Conservation (phyloP, 495 filamentous ascomycete species). For the Aspergillus campestris region DNA sequence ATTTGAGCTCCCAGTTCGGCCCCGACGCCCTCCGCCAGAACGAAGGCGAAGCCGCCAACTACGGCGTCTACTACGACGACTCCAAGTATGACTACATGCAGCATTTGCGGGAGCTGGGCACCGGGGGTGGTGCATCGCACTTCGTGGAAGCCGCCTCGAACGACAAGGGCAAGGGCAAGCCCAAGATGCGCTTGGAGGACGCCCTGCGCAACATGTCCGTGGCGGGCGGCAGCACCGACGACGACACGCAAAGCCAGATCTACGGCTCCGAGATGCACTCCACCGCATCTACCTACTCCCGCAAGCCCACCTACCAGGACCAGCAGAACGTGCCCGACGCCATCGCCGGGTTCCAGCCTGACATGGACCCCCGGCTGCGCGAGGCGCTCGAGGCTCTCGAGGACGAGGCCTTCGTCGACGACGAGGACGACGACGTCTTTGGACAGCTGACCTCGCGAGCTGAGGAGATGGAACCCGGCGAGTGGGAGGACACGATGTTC, state of each 20-base stretch:
- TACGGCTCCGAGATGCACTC: constrained; percentile 33
- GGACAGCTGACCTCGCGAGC: constrained; percentile 64
- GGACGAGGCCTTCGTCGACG: constrained; percentile 93
- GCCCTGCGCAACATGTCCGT: constrained; percentile 61
- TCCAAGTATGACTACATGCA: constrained; percentile 99
- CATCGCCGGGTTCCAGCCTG: constrained; percentile 87
- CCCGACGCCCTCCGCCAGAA: constrained; percentile 62
- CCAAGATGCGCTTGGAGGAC: constrained; percentile 76
- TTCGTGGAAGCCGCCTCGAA: constrained; percentile 65
- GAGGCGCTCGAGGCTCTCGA: constrained; percentile 93
- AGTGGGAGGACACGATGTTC: constrained; percentile 54
- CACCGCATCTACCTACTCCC: constrained; percentile 56
- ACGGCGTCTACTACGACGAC: constrained; percentile 85
- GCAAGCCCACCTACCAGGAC: constrained; percentile 75
- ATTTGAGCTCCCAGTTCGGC: constrained; percentile 73
- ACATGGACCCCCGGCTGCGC: constrained; percentile 92
- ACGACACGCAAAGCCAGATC: background rate
- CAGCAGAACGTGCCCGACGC: constrained; percentile 89
- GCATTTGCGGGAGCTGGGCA: constrained; percentile 81
- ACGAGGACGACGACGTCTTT: constrained; percentile 70
- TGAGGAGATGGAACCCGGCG: constrained; percentile 60
- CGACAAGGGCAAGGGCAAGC: constrained; percentile 54
- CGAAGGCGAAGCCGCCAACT: constrained; percentile 90
- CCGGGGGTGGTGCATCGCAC: constrained; percentile 49
- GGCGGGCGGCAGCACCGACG: constrained; percentile 15